These are phyloP conservation scores for Chenopodium formosanum DNA, from an alignment of 148 eudicot species.

Conservation along the genomic window DNA sequence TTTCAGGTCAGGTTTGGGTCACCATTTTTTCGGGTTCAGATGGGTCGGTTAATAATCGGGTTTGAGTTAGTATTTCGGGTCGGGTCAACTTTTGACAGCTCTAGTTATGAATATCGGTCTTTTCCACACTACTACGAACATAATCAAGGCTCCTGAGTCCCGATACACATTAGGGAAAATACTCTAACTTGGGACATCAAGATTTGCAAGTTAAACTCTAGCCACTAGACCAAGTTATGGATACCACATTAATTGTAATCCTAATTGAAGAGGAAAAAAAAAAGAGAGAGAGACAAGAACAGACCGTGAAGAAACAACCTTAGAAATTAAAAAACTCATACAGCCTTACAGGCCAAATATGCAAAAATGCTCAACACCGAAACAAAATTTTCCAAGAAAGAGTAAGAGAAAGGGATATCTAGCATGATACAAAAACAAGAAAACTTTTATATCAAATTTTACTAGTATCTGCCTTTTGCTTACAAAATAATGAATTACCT, in stretches of 20 bases:
- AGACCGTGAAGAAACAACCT: neutral
- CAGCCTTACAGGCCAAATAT: neutral
- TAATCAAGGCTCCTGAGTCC: neutral
- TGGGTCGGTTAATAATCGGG: no score
- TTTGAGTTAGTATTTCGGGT: no score
- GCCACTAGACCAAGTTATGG: neutral
- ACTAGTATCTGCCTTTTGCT: neutral
- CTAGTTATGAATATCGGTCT: no score
- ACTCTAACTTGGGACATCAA: no score
- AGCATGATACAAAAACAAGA: neutral
- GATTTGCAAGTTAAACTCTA: neutral
- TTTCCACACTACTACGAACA: no score
- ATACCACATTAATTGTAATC: neutral
- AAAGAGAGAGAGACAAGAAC: neutral
- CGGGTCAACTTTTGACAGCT: no score
- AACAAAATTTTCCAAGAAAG: neutral
- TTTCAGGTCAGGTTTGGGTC: no score
- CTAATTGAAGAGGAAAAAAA: neutral
- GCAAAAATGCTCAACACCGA: conserved; percentile 4
- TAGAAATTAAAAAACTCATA: neutral
- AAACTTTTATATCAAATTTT: conserved; percentile 22
- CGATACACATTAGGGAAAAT: no score
- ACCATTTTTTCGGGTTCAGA: no score
- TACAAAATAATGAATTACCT: neutral
- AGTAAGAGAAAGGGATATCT: neutral